Percentiles rank a stretch among this genome's conserved stretches.
Conservation (phyloP, 1,284 basidiomycete species). For the Caloboletus firmus region DNA sequence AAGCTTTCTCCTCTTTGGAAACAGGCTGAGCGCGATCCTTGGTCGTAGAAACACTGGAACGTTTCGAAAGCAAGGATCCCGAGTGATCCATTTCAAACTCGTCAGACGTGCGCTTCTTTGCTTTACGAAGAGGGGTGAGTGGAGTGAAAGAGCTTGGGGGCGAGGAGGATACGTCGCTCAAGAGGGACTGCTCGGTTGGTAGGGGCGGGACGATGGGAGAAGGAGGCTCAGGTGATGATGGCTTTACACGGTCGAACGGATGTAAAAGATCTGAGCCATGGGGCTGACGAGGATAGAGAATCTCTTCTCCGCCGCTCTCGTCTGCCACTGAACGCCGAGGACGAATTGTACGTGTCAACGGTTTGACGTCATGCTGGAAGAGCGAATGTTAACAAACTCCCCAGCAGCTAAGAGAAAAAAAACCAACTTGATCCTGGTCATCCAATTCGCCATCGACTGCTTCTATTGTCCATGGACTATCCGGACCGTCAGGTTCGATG, state of each 20-base stretch:
- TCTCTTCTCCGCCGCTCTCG: conserved; percentile 81
- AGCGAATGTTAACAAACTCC: conserved; percentile 22
- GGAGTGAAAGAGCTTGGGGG: conserved; percentile 65
- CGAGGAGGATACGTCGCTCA: conserved; percentile 38
- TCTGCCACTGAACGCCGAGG: conserved; percentile 63
- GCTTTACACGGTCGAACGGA: conserved; percentile 37
- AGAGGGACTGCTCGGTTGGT: conserved; percentile 26
- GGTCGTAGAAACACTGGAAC: conserved; percentile 29
- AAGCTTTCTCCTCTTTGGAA: conserved; percentile 50
- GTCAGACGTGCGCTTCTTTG: conserved; percentile 76
- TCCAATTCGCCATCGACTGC: conserved; percentile 76
- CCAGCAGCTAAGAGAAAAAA: conserved; percentile 2
- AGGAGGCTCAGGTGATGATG: conserved; percentile 30
- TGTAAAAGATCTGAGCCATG: conserved; percentile 36
- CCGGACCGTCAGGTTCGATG: conserved; percentile 50
- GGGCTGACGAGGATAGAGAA: conserved; percentile 72
- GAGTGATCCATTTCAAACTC: conserved; percentile 78
- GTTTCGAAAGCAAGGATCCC: conserved; percentile 58
- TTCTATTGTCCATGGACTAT: conserved; percentile 86
- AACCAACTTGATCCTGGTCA: conserved; percentile 62
- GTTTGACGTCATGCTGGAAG: conserved; percentile 39
- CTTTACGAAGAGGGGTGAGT: conserved; percentile 48
- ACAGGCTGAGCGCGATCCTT: conserved; percentile 31
- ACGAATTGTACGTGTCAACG: conserved; percentile 50
- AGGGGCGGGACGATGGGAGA: conserved; percentile 31